Conservation (phyloP, 306 rosid species). For the Rosa chinensis region DNA sequence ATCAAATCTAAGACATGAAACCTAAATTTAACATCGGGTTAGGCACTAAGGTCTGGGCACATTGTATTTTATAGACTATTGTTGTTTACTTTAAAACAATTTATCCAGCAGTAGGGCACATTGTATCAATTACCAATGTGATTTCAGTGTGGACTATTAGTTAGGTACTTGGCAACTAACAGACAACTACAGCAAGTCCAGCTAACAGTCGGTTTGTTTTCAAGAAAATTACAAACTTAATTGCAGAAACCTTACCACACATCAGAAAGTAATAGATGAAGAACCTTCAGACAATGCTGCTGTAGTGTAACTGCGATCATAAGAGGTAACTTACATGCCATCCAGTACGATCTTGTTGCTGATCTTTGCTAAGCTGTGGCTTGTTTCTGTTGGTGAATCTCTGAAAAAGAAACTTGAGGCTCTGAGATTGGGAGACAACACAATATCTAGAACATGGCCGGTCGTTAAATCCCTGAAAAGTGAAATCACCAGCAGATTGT, state of each 20-base stretch:
- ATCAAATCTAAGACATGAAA: neutral
- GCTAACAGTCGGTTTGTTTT: neutral
- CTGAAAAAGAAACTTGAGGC: slow-evolving; percentile 25
- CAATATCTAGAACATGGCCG: neutral
- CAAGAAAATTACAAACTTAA: neutral
- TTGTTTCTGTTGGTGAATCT: slow-evolving; percentile 79
- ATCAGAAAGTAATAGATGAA: neutral
- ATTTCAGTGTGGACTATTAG: neutral
- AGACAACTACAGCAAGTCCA: neutral
- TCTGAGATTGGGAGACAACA: slow-evolving; percentile 4
- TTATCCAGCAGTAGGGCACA: neutral
- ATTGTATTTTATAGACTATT: neutral
- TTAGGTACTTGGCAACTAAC: neutral
- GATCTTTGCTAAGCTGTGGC: slow-evolving; percentile 77
- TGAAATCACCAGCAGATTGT: slow-evolving; percentile 56
- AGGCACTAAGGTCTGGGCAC: neutral
- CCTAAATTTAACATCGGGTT: neutral
- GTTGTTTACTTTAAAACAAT: neutral
- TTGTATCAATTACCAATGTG: neutral
- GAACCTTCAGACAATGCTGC: neutral
- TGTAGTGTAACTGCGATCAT: neutral
- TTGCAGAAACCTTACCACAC: neutral
- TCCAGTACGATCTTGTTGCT: slow-evolving; percentile 88
- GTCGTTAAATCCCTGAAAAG: slow-evolving; percentile 27
- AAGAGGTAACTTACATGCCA: slow-evolving; percentile 75